Evolutionary conservation across 768 basidiomycete species (phyloP).

Genomic region (Lactarius hatsudake): DNA sequence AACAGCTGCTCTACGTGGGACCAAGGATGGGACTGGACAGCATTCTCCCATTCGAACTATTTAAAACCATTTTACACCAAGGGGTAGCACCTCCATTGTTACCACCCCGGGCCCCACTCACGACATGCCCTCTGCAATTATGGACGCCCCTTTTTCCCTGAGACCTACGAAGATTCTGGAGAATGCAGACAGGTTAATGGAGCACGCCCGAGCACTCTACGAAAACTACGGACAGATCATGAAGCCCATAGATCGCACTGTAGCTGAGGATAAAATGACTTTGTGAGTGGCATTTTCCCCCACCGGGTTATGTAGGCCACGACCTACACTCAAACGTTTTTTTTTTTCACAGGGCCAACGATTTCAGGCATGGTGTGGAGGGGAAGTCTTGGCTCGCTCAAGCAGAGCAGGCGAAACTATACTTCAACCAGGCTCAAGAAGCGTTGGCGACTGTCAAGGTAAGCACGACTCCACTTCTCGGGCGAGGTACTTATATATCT

Average conservation of each 20-base stretch:
- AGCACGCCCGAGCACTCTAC: not conserved
- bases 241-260: not conserved
- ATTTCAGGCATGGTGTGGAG: slow-evolving; percentile 1
- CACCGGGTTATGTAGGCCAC: not conserved
- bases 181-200: slow-evolving; percentile 4
- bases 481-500: not conserved
- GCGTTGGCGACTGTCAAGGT: slow-evolving; percentile 11
- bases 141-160: not conserved
- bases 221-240: not conserved
- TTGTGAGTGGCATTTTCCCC: not conserved
- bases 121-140: not conserved
- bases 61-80: not conserved
- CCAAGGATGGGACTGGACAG: not conserved
- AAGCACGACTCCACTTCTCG: not conserved
- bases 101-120: not conserved
- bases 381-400: not conserved
- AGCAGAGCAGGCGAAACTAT: slow-evolving; percentile 8
- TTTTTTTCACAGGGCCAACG: slow-evolving; percentile 5
- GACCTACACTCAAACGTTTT: too few species aligned
- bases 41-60: not conserved
- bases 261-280: slow-evolving; percentile 6
- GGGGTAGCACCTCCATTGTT: not conserved
- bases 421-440: not conserved
- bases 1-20: not conserved
- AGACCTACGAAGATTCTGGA: not conserved